Conservation (phyloP, 352 stramenopile species). For the Pythium folliculosum region DNA sequence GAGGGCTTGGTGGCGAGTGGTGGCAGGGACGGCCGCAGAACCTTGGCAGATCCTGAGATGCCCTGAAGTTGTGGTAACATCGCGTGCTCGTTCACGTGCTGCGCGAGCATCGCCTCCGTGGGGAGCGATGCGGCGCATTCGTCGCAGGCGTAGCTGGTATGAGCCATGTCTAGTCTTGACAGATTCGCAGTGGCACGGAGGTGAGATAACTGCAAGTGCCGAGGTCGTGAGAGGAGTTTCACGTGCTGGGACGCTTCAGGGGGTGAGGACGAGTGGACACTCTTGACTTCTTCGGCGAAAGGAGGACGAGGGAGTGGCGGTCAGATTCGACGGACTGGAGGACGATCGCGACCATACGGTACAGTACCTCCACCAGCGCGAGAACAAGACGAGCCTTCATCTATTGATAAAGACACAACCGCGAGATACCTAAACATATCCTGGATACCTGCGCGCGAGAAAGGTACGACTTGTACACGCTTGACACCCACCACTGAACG, state of each 20-base stretch:
- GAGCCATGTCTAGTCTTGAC: background rate
- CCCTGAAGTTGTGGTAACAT: constrained; percentile 1
- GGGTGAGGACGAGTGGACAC: background rate
- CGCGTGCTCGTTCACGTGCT: constrained; percentile 2
- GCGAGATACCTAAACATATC: background rate
- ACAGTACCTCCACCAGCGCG: no score
- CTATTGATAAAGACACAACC: background rate
- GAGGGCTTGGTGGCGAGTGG: background rate
- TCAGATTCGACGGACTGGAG: background rate
- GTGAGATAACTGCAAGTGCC: background rate
- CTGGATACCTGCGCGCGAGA: background rate
- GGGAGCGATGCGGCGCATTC: background rate
- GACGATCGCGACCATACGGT: background rate
- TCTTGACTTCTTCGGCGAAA: background rate
- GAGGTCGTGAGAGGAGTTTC: no score
- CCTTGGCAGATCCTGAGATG: background rate
- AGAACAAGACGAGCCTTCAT: background rate
- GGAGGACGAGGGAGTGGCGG: background rate
- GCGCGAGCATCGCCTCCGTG: background rate
- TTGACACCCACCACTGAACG: no score
- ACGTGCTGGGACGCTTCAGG: background rate
- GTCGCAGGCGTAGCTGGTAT: background rate
- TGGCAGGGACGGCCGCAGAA: background rate
- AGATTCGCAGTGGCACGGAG: background rate
- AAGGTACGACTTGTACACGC: no score